These are phyloP conservation scores for Aspergillus quadricinctus DNA, from an alignment of 2,329 filamentous ascomycete species.

Conservation along the genomic window DNA sequence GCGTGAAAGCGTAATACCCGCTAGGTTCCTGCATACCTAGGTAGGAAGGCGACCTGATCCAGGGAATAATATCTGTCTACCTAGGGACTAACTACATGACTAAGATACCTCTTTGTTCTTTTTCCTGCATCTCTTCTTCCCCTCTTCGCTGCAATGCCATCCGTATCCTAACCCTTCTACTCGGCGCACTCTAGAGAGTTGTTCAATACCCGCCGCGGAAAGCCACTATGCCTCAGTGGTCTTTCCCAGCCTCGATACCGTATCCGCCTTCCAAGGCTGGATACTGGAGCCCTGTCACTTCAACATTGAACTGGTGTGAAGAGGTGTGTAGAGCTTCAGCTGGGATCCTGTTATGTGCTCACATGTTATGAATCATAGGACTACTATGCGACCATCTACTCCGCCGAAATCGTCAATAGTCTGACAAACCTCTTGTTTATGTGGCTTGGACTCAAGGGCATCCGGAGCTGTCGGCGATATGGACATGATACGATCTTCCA, in stretches of 20 bases:
- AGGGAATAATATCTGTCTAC: not conserved
- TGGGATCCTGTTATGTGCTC: not conserved
- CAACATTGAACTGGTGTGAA: slow-evolving; percentile 75
- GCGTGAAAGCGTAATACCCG: not conserved
- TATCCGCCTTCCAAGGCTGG: slow-evolving; percentile 50
- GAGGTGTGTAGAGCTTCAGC: slow-evolving; percentile 50
- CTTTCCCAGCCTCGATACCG: slow-evolving; percentile 29
- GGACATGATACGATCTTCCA: slow-evolving; percentile 72
- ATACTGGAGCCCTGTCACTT: slow-evolving; percentile 67
- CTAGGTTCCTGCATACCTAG: not conserved
- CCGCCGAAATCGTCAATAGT: slow-evolving; percentile 74
- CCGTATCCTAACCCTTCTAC: not conserved
- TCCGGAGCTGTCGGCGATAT: slow-evolving; percentile 67
- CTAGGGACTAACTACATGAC: not conserved
- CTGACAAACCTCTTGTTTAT: slow-evolving; percentile 80
- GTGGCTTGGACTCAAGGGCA: slow-evolving; percentile 69
- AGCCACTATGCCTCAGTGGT: slow-evolving; percentile 26
- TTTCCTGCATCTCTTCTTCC: not conserved
- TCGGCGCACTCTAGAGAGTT: not conserved
- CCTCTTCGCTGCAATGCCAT: not conserved
- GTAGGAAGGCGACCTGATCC: not conserved
- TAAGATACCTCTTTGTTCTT: not conserved
- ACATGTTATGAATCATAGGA: slow-evolving; percentile 48
- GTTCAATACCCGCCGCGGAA: slow-evolving; percentile 1
- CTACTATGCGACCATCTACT: slow-evolving; percentile 69